Evolutionary conservation across 2,329 filamentous ascomycete species (phyloP), one percentile per base, ranked within the genome.

Genomic region (Arthrocladium fulminans): DNA sequence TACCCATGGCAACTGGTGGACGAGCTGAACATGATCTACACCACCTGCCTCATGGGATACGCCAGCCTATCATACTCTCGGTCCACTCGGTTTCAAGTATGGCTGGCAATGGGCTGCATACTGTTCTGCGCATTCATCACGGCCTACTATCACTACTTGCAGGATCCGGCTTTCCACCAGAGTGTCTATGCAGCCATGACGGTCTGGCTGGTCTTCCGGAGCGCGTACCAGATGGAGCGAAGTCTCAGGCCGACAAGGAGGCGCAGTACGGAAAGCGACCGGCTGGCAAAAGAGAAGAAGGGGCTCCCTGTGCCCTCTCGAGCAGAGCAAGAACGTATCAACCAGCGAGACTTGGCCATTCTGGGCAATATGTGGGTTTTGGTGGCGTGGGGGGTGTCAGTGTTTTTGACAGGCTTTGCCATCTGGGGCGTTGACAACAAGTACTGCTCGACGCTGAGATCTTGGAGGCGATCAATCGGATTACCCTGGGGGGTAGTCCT

Each of bases 141-240:
- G 12, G 72, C 84, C 34, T 79, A 84, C 65, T 94, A 94, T 66
- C 84, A 88, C 61, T 80, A 86, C 53, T 79, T 88, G 13, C 86
- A 89, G 61, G 82, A 94, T 55, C 86, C 88, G 0, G 72, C 79
- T 1, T 94, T 94, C 64, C 88, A 94, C 66, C 86, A 94, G 63
- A 81, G 80, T 52, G 83, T 83, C 3, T 94, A 88, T 58, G 85
- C 81, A 1, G 61, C 84, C 2, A 68, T 94, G 37, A 92, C 86
- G 0, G 74, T 75, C 3, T 71, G 81, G 35, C 79, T 90, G 19
- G 73, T 92, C 20, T 70, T 84, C 46, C 80, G 84, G 27, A 84
- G 81, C 58, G 82, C 89, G 72, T 87, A 80, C 62, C 79, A 86
- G 22, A 90, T 90, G 83, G 83, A 86, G 57, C 65, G 74, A 44